Percentiles rank a stretch among this genome's conserved stretches.
Evolutionary conservation across 2,329 filamentous ascomycete genomes (phyloP).

Genomic region (Penicillium sp.): DNA sequence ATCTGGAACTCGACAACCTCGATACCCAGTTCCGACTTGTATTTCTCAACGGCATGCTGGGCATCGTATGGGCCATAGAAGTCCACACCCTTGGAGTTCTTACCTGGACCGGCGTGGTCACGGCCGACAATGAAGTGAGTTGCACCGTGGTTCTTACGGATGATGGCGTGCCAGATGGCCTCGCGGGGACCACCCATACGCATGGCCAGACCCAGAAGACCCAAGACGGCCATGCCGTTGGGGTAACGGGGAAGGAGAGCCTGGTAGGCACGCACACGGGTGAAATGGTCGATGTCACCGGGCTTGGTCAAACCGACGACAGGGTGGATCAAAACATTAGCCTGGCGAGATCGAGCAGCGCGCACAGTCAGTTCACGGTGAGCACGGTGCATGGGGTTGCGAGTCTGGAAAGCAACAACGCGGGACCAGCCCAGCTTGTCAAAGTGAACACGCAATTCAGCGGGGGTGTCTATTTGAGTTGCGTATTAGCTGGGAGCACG

Average conservation of each 20-base stretch:
- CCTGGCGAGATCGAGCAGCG: slow-evolving; percentile 89
- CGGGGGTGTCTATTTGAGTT: slow-evolving; percentile 68
- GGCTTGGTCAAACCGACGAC: slow-evolving; percentile 98
- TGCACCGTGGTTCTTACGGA: slow-evolving; percentile 98
- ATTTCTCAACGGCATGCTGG: slow-evolving; percentile 93
- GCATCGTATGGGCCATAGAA: slow-evolving; percentile 99
- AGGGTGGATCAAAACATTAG: slow-evolving; percentile 98
- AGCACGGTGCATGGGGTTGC: slow-evolving; percentile 98
- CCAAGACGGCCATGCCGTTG: slow-evolving; percentile 97
- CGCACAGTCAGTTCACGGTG: slow-evolving; percentile 97
- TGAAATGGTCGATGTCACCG: slow-evolving; percentile 99
- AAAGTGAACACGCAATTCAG: slow-evolving; percentile 92
- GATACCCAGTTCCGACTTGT: slow-evolving; percentile 93
- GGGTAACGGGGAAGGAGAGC: slow-evolving; percentile 93
- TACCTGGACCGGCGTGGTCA: slow-evolving; percentile 95
- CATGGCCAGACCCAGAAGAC: slow-evolving; percentile 94
- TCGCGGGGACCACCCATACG: slow-evolving; percentile 98
- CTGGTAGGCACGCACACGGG: slow-evolving; percentile 97
- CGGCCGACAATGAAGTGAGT: slow-evolving; percentile 99
- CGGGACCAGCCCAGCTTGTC: slow-evolving; percentile 99
- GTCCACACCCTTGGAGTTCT: slow-evolving; percentile 95
- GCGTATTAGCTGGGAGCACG: slow-evolving; percentile 1
- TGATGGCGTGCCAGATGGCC: slow-evolving; percentile 99
- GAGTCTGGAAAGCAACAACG: slow-evolving; percentile 98
- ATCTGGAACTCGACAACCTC: slow-evolving; percentile 99